Evolutionary conservation across 352 stramenopile genomes (phyloP).

Genomic region (Phytophthora crassamura): DNA sequence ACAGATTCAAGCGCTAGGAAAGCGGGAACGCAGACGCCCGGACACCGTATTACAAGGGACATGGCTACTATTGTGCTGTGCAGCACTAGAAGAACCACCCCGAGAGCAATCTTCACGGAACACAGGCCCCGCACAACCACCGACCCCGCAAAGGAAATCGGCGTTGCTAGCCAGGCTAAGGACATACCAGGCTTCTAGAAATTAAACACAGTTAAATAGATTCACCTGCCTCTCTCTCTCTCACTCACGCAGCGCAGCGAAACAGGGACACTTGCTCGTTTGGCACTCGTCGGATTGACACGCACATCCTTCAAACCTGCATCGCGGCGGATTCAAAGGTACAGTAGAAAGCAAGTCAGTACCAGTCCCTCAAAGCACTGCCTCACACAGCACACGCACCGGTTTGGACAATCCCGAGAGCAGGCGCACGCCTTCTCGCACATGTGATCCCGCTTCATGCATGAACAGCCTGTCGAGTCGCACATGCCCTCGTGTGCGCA

Average conservation of each 20-base stretch:
- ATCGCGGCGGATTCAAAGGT: not conserved
- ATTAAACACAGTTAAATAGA: too few species aligned
- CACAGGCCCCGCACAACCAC: too few species aligned
- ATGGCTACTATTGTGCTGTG: too few species aligned
- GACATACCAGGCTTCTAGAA: too few species aligned
- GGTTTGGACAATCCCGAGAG: conserved; percentile 50
- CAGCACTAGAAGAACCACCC: too few species aligned
- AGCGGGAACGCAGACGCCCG: too few species aligned
- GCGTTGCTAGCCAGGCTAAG: too few species aligned
- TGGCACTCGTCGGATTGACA: conserved; percentile 51
- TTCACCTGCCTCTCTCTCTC: too few species aligned
- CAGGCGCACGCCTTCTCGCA: conserved; percentile 56
- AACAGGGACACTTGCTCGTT: conserved; percentile 58
- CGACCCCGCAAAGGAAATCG: too few species aligned
- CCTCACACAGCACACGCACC: conserved; percentile 25
- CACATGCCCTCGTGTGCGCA: conserved; percentile 78
- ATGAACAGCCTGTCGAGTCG: conserved; percentile 62
- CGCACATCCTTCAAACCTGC: conserved; percentile 59
- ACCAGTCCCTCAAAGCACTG: not conserved
- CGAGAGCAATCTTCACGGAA: too few species aligned
- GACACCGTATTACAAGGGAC: too few species aligned
- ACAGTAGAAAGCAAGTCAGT: conserved; percentile 4
- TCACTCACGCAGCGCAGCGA: conserved; percentile 56
- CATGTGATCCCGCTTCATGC: conserved; percentile 59
- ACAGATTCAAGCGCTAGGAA: too few species aligned